Percentiles rank a stretch among this genome's conserved stretches.
Conservation (phyloP, 2,329 filamentous ascomycete genomes). For the Helicocarpus griseus region DNA sequence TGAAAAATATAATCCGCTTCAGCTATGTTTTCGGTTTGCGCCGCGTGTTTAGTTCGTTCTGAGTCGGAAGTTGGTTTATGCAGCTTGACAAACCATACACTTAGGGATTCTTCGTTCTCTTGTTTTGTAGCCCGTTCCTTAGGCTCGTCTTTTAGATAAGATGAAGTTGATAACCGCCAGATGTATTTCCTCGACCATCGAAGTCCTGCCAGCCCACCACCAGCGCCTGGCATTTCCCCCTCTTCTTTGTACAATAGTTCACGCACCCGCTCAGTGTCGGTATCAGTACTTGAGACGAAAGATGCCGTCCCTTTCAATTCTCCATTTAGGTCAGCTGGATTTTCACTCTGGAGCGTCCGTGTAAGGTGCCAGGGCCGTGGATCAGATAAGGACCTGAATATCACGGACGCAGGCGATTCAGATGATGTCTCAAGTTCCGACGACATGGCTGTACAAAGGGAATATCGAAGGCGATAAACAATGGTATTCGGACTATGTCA, state of each 20-base stretch:
- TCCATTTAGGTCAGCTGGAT: constrained; percentile 33
- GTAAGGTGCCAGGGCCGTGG: constrained; percentile 26
- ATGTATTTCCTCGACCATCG: constrained; percentile 36
- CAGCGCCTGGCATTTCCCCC: constrained; percentile 28
- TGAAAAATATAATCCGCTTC: constrained; percentile 37
- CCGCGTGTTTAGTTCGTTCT: not conserved
- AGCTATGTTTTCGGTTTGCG: constrained; percentile 16
- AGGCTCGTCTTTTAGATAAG: constrained; percentile 5
- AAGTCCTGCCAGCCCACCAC: constrained; percentile 19
- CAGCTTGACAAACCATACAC: constrained; percentile 38
- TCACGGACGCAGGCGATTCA: constrained; percentile 11
- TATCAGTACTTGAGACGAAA: constrained; percentile 22
- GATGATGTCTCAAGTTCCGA: not conserved
- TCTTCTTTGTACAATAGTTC: constrained; percentile 34
- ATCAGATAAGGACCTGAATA: constrained; percentile 22
- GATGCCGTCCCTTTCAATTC: constrained; percentile 31
- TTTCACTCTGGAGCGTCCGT: constrained; percentile 31
- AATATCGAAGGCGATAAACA: not conserved
- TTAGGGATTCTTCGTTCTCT: constrained; percentile 18
- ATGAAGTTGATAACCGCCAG: constrained; percentile 24
- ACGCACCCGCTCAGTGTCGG: constrained; percentile 18
- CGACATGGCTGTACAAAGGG: not conserved
- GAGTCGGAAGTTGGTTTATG: constrained; percentile 5
- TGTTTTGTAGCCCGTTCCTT: not conserved
- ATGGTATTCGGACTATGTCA: too few species aligned